Evolutionary conservation across 352 stramenopile species (phyloP).

Genomic region (Peronospora tabacina): DNA sequence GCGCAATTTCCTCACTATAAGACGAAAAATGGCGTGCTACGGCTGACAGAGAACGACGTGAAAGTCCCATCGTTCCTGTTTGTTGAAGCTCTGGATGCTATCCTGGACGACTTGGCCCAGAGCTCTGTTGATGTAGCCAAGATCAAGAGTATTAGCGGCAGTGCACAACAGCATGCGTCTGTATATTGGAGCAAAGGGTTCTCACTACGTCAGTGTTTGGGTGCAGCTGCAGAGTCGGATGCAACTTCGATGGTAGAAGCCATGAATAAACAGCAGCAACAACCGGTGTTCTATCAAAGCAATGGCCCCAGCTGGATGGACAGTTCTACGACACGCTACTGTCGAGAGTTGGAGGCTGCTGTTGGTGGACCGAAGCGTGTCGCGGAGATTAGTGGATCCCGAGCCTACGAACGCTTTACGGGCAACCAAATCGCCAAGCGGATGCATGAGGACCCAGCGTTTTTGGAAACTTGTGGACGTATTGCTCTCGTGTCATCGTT

Average conservation of each 20-base stretch:
- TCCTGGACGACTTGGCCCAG: slow-evolving; percentile 40
- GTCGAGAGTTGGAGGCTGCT: slow-evolving; percentile 41
- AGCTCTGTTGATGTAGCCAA: slow-evolving; percentile 30
- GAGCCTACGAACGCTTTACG: slow-evolving; percentile 78
- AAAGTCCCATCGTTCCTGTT: slow-evolving; percentile 71
- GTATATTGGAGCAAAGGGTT: slow-evolving; percentile 68
- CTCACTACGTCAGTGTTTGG: slow-evolving; percentile 29
- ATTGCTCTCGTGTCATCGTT: slow-evolving; percentile 62
- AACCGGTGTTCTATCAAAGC: slow-evolving; percentile 41
- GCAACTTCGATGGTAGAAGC: slow-evolving; percentile 17
- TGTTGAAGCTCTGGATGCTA: slow-evolving; percentile 67
- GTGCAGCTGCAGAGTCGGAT: slow-evolving; percentile 16
- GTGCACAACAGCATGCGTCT: slow-evolving; percentile 77
- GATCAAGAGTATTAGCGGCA: slow-evolving; percentile 58
- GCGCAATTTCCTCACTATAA: slow-evolving; percentile 53
- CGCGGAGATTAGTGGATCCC: slow-evolving; percentile 65
- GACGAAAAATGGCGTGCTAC: slow-evolving; percentile 59
- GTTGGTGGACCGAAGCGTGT: slow-evolving; percentile 51
- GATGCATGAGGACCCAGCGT: slow-evolving; percentile 36
- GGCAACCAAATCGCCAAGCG: slow-evolving; percentile 70
- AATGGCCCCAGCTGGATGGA: slow-evolving; percentile 85
- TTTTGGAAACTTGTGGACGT: slow-evolving; percentile 39
- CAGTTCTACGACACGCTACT: slow-evolving; percentile 60
- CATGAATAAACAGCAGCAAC: slow-evolving; percentile 18
- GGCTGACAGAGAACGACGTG: slow-evolving; percentile 41